Evolutionary conservation across 306 rosid species (phyloP), one percentile per base, ranked within the genome.

Genomic region (Luffa acutangula): DNA sequence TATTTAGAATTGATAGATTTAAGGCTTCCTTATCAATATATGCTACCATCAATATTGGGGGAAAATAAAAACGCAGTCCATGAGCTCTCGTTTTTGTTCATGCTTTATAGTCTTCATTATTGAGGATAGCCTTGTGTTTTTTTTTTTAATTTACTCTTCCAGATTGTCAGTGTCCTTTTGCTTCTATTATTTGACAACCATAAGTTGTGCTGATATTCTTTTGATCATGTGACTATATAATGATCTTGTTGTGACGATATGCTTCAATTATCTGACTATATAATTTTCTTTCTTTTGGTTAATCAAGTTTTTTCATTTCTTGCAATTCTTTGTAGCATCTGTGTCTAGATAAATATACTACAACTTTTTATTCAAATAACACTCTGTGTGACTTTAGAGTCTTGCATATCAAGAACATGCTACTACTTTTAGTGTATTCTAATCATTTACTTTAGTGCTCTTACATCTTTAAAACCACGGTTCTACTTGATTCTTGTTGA

Each of bases 351-450:
- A 36, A 14, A 15, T 17, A 9, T 39, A 66, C 25, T 12, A 7
- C 11, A 36, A 31, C 0, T 66, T 66, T 14, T 66, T 37, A 42
- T 18, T n/a, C 36, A 6, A 70, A 20, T 2, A 21, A 34, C 5
- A 14, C 34, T 18, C 7, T 0, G 25, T 43, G 34, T 13, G 21
- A 64, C 70, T 31, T 48, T 65, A 6, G 48, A 17, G 73, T 43
- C 73, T 36, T 66, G 73, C 77, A 73, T 46, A 49, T 73, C 76
- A 20, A 21, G 76, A 11, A 57, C 58, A 71, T 71, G 57, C 76
- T 71, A 41, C 41, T 46, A 42, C 36, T 45, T 45, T 45, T 45
- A n/a, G 18, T 46, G 57, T 20, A 25, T 48, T 72, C 21, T 14
- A 72, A 43, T 13, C 58, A 33, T 73, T 73, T 49, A 13, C 39